Percentiles rank a stretch among this genome's conserved stretches.
These are phyloP conservation scores for Paxillus involutus DNA, from an alignment of 768 basidiomycete genomes.

Conservation along the genomic window DNA sequence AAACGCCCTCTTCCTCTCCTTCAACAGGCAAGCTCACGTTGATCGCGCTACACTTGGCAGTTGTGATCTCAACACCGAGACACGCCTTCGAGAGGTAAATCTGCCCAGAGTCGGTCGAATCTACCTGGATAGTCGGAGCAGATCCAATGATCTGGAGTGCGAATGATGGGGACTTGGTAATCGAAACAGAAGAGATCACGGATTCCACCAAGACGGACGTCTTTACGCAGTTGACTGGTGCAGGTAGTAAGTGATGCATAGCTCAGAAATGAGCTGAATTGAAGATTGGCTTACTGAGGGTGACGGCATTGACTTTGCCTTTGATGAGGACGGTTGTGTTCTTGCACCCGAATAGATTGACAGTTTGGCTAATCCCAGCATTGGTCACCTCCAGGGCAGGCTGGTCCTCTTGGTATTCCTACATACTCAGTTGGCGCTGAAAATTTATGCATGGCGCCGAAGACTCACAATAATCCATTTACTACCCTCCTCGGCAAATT, in stretches of 20 bases:
- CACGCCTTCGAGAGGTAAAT: conserved; percentile 88
- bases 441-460: not conserved
- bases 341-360: conserved; percentile 92
- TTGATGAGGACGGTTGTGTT: conserved; percentile 78
- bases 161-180: conserved; percentile 94
- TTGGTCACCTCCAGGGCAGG: conserved; percentile 68
- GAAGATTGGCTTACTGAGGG: conserved; percentile 55
- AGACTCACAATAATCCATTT: conserved; percentile 87
- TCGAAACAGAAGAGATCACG: conserved; percentile 85
- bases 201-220: conserved; percentile 88
- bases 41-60: conserved; percentile 90
- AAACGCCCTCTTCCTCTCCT: conserved; percentile 90
- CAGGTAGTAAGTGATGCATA: conserved; percentile 1
- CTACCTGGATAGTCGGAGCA: conserved; percentile 90
- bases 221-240: conserved; percentile 81
- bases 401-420: conserved; percentile 95
- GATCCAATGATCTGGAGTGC: conserved; percentile 86
- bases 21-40: conserved; percentile 86
- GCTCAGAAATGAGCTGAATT: not conserved
- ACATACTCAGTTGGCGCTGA: conserved; percentile 2
- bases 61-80: conserved; percentile 82
- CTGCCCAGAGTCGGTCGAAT: conserved; percentile 93
- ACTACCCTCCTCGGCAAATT: conserved; percentile 85
- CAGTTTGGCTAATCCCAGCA: conserved; percentile 74
- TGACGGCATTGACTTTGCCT: conserved; percentile 95